phyloP scores from a whole-genome alignment of 2,329 filamentous ascomycete genomes.

The Cladosporium colombiae region DNA sequence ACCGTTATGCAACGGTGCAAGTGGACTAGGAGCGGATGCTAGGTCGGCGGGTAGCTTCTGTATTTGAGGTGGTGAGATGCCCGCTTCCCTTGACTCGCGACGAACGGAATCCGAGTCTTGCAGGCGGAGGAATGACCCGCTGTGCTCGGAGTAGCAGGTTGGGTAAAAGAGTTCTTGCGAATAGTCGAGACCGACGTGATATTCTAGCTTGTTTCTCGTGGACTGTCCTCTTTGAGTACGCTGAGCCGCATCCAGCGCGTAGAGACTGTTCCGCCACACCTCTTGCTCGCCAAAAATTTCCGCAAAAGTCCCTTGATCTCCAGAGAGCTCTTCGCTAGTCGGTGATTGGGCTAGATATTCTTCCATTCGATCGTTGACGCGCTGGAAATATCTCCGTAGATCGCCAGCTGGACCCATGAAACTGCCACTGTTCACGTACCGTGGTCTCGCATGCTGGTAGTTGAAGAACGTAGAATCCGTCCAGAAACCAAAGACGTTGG shows the following conservation, averaged over 20 bases:
- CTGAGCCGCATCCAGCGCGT: neutral
- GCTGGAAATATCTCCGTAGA: conserved; percentile 21
- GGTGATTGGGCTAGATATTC: neutral
- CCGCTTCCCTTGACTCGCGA: neutral
- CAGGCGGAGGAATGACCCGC: conserved; percentile 14
- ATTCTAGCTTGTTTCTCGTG: conserved; percentile 4
- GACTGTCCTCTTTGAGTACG: neutral
- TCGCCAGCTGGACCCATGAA: conserved; percentile 25
- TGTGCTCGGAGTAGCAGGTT: conserved; percentile 20
- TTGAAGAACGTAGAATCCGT: conserved; percentile 15
- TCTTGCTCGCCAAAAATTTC: conserved; percentile 26
- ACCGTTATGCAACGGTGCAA: neutral
- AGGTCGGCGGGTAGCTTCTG: neutral
- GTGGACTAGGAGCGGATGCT: neutral
- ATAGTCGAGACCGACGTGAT: conserved; percentile 23
- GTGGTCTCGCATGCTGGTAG: conserved; percentile 14
- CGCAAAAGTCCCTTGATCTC: conserved; percentile 24
- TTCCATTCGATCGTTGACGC: conserved; percentile 11
- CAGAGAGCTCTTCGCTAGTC: conserved; percentile 2
- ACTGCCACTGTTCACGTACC: conserved; percentile 25
- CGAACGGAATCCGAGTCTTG: neutral
- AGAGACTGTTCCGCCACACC: conserved; percentile 4
- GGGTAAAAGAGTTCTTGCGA: conserved; percentile 22
- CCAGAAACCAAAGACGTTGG: conserved; percentile 19
- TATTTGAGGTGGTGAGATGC: neutral